These are phyloP conservation scores for Entomortierella parvispora DNA, from an alignment of 192 early-diverging fungal genomes.

Conservation along the genomic window DNA sequence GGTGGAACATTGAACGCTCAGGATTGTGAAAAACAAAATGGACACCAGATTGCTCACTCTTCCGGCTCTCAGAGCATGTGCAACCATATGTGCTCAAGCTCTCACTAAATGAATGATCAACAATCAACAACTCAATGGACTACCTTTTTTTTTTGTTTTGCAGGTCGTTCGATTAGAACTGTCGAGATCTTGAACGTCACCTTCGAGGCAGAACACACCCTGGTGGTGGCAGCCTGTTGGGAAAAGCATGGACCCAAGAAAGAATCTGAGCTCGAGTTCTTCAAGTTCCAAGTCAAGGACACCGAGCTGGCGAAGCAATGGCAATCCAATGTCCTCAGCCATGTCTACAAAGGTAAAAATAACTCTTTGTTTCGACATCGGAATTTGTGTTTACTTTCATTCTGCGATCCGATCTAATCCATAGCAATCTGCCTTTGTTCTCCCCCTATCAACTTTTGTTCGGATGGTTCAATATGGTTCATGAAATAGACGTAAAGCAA, in stretches of 20 bases:
- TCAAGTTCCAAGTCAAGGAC: conserved; percentile 38
- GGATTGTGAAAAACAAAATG: no score
- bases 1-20: no score
- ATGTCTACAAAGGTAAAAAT: conserved; percentile 48
- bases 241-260: conserved; percentile 26
- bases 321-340: conserved; percentile 35
- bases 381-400: neutral
- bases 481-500: conserved; percentile 22
- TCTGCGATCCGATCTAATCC: neutral
- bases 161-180: conserved; percentile 10
- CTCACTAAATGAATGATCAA: no score
- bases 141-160: neutral
- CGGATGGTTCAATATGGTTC: neutral
- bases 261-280: conserved; percentile 24
- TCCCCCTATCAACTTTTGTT: neutral
- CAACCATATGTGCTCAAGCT: no score
- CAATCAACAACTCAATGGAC: no score
- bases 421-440: no score
- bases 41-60: no score
- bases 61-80: no score
- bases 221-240: conserved; percentile 19
- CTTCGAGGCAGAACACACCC: conserved; percentile 4
- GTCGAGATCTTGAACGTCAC: conserved; percentile 41
- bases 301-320: conserved; percentile 19
- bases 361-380: neutral